A percentile compares a stretch with the other conserved stretches of the same genome.
phyloP scores from a whole-genome alignment of 140 eudicot genomes.

The Stevia rebaudiana region DNA sequence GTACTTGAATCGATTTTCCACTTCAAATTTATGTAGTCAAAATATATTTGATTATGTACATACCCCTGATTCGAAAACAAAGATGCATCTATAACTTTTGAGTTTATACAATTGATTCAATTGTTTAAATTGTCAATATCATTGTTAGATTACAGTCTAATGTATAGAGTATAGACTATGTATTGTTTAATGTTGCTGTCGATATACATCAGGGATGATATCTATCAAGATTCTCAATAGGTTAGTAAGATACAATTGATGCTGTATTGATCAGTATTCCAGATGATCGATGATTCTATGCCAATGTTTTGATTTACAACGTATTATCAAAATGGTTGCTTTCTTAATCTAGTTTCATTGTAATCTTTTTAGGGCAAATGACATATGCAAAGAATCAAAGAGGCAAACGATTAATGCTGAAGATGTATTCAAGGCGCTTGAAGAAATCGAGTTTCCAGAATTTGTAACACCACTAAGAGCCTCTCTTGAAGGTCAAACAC shows the following conservation, averaged over 20 bases:
- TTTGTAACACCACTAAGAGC: constrained; percentile 62
- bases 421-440: constrained; percentile 86
- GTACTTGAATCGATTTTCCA: not conserved
- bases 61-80: not conserved
- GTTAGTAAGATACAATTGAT: no score
- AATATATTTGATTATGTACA: not conserved
- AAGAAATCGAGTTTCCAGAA: constrained; percentile 89
- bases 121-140: not conserved
- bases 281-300: no score
- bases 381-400: constrained; percentile 76
- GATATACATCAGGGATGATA: no score
- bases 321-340: not conserved
- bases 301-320: no score
- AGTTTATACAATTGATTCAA: not conserved
- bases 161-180: no score
- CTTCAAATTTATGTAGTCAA: not conserved
- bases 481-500: constrained; percentile 63
- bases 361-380: constrained; percentile 70
- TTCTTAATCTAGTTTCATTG: not conserved
- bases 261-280: not conserved
- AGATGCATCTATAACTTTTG: not conserved
- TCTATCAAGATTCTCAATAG: no score
- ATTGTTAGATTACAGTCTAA: not conserved
- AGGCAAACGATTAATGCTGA: constrained; percentile 87
- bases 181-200: not conserved